A percentile compares a stretch with the other conserved stretches of the same genome.
Evolutionary conservation across 116 monocot genomes (phyloP).

Genomic region (Cymodocea nodosa): DNA sequence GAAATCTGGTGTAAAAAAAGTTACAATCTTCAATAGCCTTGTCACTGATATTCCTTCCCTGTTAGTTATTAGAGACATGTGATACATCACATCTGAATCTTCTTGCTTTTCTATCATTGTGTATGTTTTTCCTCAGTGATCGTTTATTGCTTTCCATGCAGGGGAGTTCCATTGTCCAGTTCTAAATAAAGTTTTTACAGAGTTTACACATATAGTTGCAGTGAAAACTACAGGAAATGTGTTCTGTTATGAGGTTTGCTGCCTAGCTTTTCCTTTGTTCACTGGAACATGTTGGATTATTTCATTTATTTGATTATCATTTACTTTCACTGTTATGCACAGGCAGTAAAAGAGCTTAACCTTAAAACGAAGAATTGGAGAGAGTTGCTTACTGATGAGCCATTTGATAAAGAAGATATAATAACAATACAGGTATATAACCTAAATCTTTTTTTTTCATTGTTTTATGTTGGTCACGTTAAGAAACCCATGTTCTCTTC

Average conservation of each 20-base stretch:
- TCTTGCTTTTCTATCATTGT: neutral
- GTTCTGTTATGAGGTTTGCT: conserved; percentile 84
- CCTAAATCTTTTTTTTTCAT: neutral
- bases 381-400: conserved; percentile 90
- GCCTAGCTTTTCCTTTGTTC: neutral
- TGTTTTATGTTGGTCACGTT: neutral
- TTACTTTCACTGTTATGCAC: neutral
- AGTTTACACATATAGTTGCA: conserved; percentile 92
- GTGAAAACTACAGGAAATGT: conserved; percentile 96
- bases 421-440: conserved; percentile 81
- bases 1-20: no score
- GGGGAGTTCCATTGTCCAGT: conserved; percentile 95
- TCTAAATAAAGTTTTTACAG: conserved; percentile 93
- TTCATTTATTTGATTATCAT: neutral
- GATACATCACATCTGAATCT: neutral
- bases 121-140: neutral
- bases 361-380: conserved; percentile 92
- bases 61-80: neutral
- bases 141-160: conserved; percentile 11
- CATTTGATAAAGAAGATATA: conserved; percentile 81
- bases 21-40: no score
- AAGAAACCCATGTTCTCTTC: neutral
- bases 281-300: neutral
- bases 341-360: conserved; percentile 96
- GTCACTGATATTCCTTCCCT: no score